A percentile compares a stretch with the other conserved stretches of the same genome.
Evolutionary conservation across 352 stramenopile genomes (phyloP).

Genomic region (Globisporangium recalcitrans): DNA sequence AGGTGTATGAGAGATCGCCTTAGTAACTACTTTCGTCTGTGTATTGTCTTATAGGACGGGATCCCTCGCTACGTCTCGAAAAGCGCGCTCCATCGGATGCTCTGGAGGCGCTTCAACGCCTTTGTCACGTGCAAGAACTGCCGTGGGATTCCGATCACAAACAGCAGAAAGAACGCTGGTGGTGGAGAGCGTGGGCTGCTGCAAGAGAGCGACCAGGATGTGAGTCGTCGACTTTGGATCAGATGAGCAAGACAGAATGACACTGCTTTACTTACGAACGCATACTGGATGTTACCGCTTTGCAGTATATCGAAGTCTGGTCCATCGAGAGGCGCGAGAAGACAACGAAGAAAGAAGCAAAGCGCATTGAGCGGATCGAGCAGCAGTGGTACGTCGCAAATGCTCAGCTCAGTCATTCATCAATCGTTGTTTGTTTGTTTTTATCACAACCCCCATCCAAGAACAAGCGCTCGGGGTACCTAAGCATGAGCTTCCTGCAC

Average conservation of each 20-base stretch:
- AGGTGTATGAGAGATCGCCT: too few species aligned
- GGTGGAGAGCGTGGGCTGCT: background rate
- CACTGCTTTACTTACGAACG: too few species aligned
- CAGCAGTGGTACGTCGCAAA: slow-evolving; percentile 33
- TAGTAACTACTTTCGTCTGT: too few species aligned
- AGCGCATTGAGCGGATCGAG: slow-evolving; percentile 37
- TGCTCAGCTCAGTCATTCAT: background rate
- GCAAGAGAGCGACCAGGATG: slow-evolving; percentile 20
- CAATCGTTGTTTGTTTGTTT: too few species aligned
- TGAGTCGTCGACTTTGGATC: slow-evolving; percentile 4
- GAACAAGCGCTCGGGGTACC: slow-evolving; percentile 25
- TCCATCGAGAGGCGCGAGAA: slow-evolving; percentile 38
- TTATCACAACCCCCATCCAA: slow-evolving; percentile 13
- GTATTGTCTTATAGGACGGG: slow-evolving; percentile 33
- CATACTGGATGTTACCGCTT: background rate
- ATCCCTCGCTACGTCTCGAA: slow-evolving; percentile 61
- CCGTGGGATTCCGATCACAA: slow-evolving; percentile 38
- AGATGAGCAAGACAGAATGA: too few species aligned
- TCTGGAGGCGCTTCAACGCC: slow-evolving; percentile 66
- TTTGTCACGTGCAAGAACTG: slow-evolving; percentile 73
- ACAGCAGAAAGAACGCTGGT: slow-evolving; percentile 6
- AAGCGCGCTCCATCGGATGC: slow-evolving; percentile 32
- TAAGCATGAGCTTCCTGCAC: slow-evolving; percentile 60
- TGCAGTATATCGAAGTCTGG: slow-evolving; percentile 63
- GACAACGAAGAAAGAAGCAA: slow-evolving; percentile 38